Evolutionary conservation across 176 grass and related monocot genomes (phyloP), one percentile per base, ranked within the genome.

Genomic region (Poa annua): DNA sequence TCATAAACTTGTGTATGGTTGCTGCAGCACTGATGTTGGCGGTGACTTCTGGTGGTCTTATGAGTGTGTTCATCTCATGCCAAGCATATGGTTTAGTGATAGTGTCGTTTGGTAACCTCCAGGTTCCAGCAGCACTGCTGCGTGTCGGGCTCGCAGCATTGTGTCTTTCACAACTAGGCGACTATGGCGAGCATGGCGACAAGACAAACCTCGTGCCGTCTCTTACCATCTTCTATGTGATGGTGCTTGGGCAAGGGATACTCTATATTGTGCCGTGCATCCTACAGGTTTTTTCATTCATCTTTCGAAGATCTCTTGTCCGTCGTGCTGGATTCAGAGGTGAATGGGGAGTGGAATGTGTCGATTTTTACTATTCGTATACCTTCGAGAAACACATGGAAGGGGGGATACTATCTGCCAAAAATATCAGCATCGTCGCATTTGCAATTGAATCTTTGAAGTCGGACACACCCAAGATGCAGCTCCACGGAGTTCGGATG

Each of bases 201-300:
- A 44, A 3, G 7, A 56, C 0, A 56, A 84, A 84, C 33, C 4
- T 84, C 1, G 8, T 4, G 21, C 72, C 20, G 7, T 10, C 81
- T 6, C 62, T 84, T 3, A 6, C 2, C 8, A 63, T 42, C 14
- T 84, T 84, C 60, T 77, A 84, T 1, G 11, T 20, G 21, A 24
- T 84, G 33, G 48, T 75, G 24, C 60, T 84, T 9, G 38, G 60
- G 3, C 48, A 77, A 20, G 82, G 74, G 3, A 7, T 20, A 11
- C 24, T 77, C 62, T 85, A 77, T 62, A 57, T 68, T 25, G 7
- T n/a, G 0, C 61, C 71, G 1, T 29, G 45, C 15, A 9, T 76
- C 7, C 1, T n/a, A 0, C 60, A 35, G 21, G 0, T 53, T 3
- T 77, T 77, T 10, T 77, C 61, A n/a, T 57, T 45, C 38, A 76